Evolutionary conservation across 2,329 filamentous ascomycete species (phyloP), one percentile per base, ranked within the genome.

Genomic region (Xylaria sp.): DNA sequence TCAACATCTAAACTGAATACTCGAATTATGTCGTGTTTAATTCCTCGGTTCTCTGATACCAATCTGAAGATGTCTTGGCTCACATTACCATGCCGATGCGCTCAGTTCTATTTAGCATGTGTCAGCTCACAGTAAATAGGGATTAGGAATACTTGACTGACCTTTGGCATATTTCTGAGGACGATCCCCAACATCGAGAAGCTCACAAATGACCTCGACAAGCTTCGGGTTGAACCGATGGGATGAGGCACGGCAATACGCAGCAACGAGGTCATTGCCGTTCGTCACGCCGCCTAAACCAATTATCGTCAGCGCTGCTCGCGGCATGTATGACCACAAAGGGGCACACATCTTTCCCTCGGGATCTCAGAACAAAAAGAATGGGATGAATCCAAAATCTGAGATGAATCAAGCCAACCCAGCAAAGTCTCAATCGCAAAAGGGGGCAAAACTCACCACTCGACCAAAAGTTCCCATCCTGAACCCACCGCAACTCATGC

Each of bases 401-500:
- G 16, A 16, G 16, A 16, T 16, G 16, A 16, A 16, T 16, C 16
- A 16, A 16, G 16, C 16, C 16, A 16, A 16, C 16, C 16, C 16
- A 16, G 16, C 16, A 16, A 16, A 16, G 16, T 16, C 16, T 1
- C 16, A 16, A 16, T 1, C 16, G 1, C 16, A 16, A 16, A 16
- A 16, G 35, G 23, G 23, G 10, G 23, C 18, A 3, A n/a, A 19
- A 75, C 77, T 58, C 68, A 80, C 80, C 81, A 64, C 79, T 79
- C 30, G 76, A 79, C 81, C 82, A 84, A 47, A 84, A 69, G 64
- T 80, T 82, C 8, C 80, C 80, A 62, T 83, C 80, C 58, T 76
- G 73, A 44, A 76, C 71, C 81, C 81, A 84, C 46, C 81, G 71
- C 54, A 78, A 68, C 68, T 74, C 74, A 2, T 79, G 71, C 2